Conservation (phyloP, 441 rosid species). For the Adansonia grandidieri region DNA sequence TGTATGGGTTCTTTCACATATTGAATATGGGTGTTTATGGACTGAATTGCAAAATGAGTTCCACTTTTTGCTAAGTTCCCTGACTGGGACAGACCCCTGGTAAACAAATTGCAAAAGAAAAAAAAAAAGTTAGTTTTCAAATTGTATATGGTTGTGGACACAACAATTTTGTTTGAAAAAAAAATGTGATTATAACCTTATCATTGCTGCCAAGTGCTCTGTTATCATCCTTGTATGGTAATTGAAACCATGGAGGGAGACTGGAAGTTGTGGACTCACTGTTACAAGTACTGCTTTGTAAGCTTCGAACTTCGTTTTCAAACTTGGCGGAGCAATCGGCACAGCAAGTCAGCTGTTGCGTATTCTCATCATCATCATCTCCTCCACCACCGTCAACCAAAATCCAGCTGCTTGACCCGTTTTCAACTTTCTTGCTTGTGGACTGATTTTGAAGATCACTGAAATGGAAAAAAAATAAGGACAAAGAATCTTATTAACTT, state of each 20-base stretch:
- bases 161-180: not conserved
- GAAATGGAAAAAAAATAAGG: not conserved
- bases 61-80: constrained; percentile 69
- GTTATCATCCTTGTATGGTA: constrained; percentile 52
- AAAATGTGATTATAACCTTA: too few species aligned
- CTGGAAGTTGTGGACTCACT: constrained; percentile 35
- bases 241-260: constrained; percentile 70
- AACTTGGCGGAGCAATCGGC: constrained; percentile 53
- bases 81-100: constrained; percentile 53
- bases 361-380: constrained; percentile 21
- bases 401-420: constrained; percentile 38
- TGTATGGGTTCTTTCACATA: constrained; percentile 48
- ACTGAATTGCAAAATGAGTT: constrained; percentile 59
- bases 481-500: too few species aligned
- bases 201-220: constrained; percentile 20
- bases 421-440: constrained; percentile 44
- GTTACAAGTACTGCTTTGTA: constrained; percentile 33
- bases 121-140: constrained; percentile 21
- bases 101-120: not conserved
- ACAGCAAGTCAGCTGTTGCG: constrained; percentile 45
- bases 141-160: constrained; percentile 15
- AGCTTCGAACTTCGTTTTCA: constrained; percentile 47
- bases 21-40: constrained; percentile 51
- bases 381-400: constrained; percentile 38
- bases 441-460: constrained; percentile 48